Evolutionary conservation across 768 basidiomycete species (phyloP), one percentile per base, ranked within the genome.

Genomic region (Lyophyllum decastes): DNA sequence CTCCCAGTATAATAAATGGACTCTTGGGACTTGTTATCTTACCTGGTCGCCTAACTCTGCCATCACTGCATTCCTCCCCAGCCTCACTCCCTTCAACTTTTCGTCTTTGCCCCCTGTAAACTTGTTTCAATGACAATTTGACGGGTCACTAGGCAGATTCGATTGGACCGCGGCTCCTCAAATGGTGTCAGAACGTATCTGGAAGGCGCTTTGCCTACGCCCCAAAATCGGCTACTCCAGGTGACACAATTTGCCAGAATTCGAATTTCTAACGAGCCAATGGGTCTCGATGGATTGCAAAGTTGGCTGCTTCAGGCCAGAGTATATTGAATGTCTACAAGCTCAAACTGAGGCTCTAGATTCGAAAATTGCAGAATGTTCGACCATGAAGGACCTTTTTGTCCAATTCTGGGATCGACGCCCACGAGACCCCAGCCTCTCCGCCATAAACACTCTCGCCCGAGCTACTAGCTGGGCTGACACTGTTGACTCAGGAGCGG

Each of bases 141-240:
- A 64, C 14, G 61, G 65, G 0, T 63, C 60, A 21, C 27, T 55
- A 0, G 64, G 64, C 17, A 51, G 48, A 2, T 64, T 61, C 25
- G 63, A 67, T 33, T 59, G 43, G 12, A 58, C 60, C 0, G 40
- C 50, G 1, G 52, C 52, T 3, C 63, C 63, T n/a, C 61, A 64
- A 33, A 6, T 54, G 6, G 11, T 38, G 35, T 2, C 8, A 4
- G 14, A 11, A 3, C 16, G 11, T 17, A 3, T 38, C 35, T 38
- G 35, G 35, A 38, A 12, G 35, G 35, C 35, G 11, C 16, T 38
- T 3, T 12, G 9, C 35, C 14, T 38, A 4, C 35, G 35, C 14
- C 35, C 35, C 14, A 12, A 4, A 4, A 17, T 38, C 35, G 35
- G 35, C 16, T 38, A 38, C 35, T 4, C 6, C 2, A 7, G 16